Conservation (phyloP, 2,329 filamentous ascomycete species). For the Juglanconis sp. region DNA sequence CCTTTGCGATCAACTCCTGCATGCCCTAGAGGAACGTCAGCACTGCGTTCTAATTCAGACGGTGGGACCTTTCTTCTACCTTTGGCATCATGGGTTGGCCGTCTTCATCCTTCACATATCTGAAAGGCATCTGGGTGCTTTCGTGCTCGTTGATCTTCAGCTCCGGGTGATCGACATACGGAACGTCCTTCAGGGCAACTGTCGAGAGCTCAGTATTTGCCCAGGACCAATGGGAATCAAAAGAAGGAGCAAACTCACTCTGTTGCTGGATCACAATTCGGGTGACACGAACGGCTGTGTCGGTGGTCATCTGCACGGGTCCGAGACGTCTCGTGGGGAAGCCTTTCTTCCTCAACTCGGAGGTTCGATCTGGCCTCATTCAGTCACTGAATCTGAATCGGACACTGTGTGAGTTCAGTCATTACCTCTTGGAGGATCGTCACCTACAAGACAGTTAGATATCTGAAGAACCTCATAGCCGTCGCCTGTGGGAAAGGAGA, state of each 20-base stretch:
- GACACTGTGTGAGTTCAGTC: slow-evolving; percentile 15
- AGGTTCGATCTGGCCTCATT: slow-evolving; percentile 71
- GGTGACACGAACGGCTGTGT: slow-evolving; percentile 92
- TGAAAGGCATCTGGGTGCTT: slow-evolving; percentile 96
- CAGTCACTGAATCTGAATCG: background rate
- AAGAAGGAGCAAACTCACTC: slow-evolving; percentile 48
- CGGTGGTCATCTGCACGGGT: slow-evolving; percentile 96
- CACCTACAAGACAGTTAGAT: slow-evolving; percentile 54
- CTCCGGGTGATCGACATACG: slow-evolving; percentile 85
- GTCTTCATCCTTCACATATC: slow-evolving; percentile 76
- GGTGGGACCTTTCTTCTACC: slow-evolving; percentile 46
- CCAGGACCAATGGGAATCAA: background rate
- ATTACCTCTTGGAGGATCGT: slow-evolving; percentile 88
- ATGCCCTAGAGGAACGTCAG: slow-evolving; percentile 67
- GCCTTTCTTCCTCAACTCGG: slow-evolving; percentile 91
- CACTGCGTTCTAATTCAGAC: background rate
- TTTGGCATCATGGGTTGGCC: slow-evolving; percentile 87
- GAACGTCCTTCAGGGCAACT: slow-evolving; percentile 76
- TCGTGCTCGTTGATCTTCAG: slow-evolving; percentile 87
- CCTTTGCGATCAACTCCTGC: slow-evolving; percentile 87
- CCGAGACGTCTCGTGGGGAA: slow-evolving; percentile 84
- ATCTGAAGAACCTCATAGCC: background rate
- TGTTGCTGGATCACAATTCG: slow-evolving; percentile 82
- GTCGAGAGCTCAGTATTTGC: slow-evolving; percentile 12
- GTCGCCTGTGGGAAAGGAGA: background rate